Conservation (phyloP, 768 basidiomycete species). For the Boletus rufocinnamomeus region DNA sequence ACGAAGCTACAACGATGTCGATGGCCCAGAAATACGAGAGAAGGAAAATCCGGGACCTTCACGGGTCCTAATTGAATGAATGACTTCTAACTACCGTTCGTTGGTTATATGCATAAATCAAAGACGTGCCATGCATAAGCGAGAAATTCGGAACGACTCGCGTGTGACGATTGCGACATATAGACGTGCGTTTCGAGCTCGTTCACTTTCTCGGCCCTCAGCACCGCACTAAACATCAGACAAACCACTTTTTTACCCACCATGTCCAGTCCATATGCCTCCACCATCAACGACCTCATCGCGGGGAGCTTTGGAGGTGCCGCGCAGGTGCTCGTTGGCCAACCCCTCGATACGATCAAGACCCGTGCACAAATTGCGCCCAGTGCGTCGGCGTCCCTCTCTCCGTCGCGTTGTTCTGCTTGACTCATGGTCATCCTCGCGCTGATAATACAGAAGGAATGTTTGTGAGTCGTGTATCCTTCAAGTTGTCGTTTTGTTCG, state of each 20-base stretch:
- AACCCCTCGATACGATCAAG: conserved; percentile 87
- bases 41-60: too few relatives aligned
- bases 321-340: conserved; percentile 92
- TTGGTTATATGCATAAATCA: neutral
- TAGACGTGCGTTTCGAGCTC: neutral
- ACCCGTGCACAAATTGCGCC: conserved; percentile 87
- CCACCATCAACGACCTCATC: conserved; percentile 77
- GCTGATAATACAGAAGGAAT: conserved; percentile 59
- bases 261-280: conserved; percentile 37
- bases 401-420: neutral
- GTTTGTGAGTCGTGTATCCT: conserved; percentile 71
- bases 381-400: conserved; percentile 48
- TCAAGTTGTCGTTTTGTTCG: neutral
- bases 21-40: neutral
- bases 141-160: neutral
- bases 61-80: neutral
- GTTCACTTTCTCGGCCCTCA: neutral
- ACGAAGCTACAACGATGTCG: neutral
- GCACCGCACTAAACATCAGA: neutral
- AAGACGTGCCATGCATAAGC: too few relatives aligned
- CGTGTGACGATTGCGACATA: conserved; percentile 11
- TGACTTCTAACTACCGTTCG: neutral
- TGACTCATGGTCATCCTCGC: conserved; percentile 8
- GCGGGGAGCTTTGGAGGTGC: conserved; percentile 93
- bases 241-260: neutral